Base-by-base conservation (phyloP, 176 grass and related monocot genomes). In the Metroxylon sagu region DNA sequence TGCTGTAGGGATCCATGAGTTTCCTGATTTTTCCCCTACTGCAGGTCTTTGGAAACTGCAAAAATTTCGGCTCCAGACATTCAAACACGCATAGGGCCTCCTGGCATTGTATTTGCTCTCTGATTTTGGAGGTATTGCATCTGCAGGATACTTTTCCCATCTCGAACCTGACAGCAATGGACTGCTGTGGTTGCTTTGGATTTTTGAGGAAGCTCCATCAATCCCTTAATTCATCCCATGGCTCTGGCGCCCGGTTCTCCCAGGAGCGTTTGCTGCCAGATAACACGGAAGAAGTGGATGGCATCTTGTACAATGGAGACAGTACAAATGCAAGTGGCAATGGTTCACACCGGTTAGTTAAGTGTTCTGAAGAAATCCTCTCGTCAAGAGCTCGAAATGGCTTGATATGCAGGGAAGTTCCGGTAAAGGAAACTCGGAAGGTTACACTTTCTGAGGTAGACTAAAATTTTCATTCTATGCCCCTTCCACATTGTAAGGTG, bases 111-210 rank as follows among this genome's bases (percentile, higher is more conserved):
- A 35, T 35, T 35, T 35, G 31, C 8, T 35, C 31, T 35, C 31
- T 35, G 31, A 35, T 35, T 35, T 35, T 35, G 31, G 31, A 35
- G 31, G 31, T 8, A 35, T 7, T 35, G 31, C 6, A 35, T 35
- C 6, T 35, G 31, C 7, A 1, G 6, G 31, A 35, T 35, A 35
- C 5, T 7, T 35, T 5, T 35, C 6, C 35, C 61, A 85, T 86
- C 71, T 78, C 60, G 3, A 76, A 84, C 31, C 63, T 86, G 4
- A 61, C 70, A 1, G 71, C 80, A 50, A 81, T 84, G 21, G 85
- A 79, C 54, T 89, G 90, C 55, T 95, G 90, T 15, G 76, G 77
- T 53, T 95, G 90, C 54, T 89, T 95, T 50, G 72, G 79, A 3
- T 86, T 95, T 67, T 67, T 89, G 35, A 77, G 79, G 54, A 89